Conservation (phyloP, 345 rosid species). For the Cochlearia excelsa region DNA sequence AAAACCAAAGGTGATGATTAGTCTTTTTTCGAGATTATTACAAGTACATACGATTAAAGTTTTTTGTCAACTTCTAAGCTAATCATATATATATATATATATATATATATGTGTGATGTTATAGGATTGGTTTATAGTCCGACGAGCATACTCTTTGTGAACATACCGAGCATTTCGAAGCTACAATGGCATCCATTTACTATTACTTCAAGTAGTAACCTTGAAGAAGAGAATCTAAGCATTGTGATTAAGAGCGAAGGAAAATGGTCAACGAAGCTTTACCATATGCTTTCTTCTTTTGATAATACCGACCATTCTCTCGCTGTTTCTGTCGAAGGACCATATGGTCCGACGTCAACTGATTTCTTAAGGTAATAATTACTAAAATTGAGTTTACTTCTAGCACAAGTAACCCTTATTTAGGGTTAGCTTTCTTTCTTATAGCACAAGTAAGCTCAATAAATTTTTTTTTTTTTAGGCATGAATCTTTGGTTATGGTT, state of each 20-base stretch:
- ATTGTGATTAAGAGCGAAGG: conserved; percentile 67
- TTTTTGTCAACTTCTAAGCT: no score
- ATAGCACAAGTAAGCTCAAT: background rate
- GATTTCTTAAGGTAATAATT: conserved; percentile 55
- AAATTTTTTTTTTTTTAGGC: conserved; percentile 35
- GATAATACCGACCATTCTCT: conserved; percentile 35
- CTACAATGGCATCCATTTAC: conserved; percentile 96
- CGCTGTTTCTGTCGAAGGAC: conserved; percentile 72
- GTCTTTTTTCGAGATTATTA: no score
- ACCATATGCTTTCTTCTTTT: conserved; percentile 57
- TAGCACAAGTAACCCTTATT: background rate
- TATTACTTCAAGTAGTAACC: conserved; percentile 61
- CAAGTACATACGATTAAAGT: no score
- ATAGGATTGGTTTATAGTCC: conserved; percentile 63
- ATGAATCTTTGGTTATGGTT: conserved; percentile 66
- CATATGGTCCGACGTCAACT: conserved; percentile 77
- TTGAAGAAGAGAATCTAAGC: conserved; percentile 64
- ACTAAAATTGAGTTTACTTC: no score
- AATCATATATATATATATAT: no score
- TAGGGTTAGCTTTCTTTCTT: no score
- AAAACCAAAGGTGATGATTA: conserved; percentile 46
- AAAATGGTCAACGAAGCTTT: conserved; percentile 68
- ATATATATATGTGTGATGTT: no score
- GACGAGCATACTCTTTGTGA: conserved; percentile 63
- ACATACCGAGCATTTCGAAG: conserved; percentile 71